phyloP scores from a whole-genome alignment of 306 rosid species.

The Quercus mongolica region DNA sequence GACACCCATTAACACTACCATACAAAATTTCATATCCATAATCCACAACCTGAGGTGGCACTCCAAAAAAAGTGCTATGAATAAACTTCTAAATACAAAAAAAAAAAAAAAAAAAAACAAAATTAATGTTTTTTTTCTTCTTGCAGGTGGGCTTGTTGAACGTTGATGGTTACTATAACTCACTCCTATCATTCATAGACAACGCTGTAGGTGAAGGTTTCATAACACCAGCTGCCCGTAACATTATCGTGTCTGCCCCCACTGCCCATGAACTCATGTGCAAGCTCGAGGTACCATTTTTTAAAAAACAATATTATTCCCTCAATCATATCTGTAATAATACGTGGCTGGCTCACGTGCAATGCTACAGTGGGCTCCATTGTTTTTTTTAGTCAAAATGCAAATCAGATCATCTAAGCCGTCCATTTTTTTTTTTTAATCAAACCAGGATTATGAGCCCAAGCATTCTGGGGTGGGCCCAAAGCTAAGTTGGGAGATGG shows the following conservation, averaged over 20 bases:
- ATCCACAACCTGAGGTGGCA: too few species aligned
- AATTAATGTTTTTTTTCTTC: not conserved
- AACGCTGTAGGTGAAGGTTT: conserved; percentile 96
- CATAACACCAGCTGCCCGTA: conserved; percentile 90
- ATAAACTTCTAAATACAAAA: too few species aligned
- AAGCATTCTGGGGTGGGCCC: conserved; percentile 61
- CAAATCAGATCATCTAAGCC: conserved; percentile 22
- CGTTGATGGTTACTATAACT: conserved; percentile 94
- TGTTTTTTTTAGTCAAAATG: not conserved
- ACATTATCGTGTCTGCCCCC: conserved; percentile 94
- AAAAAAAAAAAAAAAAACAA: too few species aligned
- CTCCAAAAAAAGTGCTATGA: too few species aligned
- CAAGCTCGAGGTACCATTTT: conserved; percentile 74
- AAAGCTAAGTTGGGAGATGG: conserved; percentile 80
- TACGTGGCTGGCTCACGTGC: conserved; percentile 13
- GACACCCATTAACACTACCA: too few species aligned
- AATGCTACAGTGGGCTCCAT: not conserved
- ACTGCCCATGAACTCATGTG: conserved; percentile 88
- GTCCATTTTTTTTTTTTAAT: conserved; percentile 11
- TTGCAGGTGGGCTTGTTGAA: conserved; percentile 87
- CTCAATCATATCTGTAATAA: not conserved
- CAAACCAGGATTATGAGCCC: conserved; percentile 64
- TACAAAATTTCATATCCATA: too few species aligned
- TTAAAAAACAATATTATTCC: not conserved
- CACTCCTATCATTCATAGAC: conserved; percentile 83